These are phyloP conservation scores for Coleophoma eucalyptorum DNA, from an alignment of 2,329 filamentous ascomycete genomes.

Conservation along the genomic window DNA sequence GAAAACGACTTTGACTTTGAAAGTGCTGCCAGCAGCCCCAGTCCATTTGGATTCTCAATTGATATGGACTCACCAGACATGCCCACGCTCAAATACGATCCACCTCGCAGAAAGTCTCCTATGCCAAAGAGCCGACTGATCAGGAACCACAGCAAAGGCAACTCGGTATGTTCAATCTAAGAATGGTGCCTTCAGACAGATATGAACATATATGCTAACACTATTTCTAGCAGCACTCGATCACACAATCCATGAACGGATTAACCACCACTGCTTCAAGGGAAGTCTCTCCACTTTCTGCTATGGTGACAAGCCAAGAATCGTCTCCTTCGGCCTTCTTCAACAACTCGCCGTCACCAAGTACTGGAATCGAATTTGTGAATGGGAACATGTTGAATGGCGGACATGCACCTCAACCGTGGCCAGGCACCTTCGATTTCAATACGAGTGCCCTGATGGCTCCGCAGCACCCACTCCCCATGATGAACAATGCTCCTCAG, in stretches of 20 bases:
- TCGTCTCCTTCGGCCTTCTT: conserved; percentile 47
- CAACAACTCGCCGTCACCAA: conserved; percentile 43
- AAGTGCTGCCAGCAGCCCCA: conserved; percentile 54
- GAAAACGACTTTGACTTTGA: conserved; percentile 53
- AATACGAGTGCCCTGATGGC: background rate
- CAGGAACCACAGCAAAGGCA: conserved; percentile 33
- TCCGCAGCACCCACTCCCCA: conserved; percentile 2
- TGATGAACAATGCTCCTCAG: conserved; percentile 8
- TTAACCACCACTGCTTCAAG: conserved; percentile 42
- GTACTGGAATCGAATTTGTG: conserved; percentile 35
- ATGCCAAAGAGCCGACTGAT: conserved; percentile 19
- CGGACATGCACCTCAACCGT: conserved; percentile 22
- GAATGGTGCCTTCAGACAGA: too few species aligned
- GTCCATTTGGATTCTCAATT: conserved; percentile 24
- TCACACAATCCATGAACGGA: conserved; percentile 47
- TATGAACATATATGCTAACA: conserved; percentile 21
- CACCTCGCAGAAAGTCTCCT: conserved; percentile 19
- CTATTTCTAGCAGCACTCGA: conserved; percentile 43
- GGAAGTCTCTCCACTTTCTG: conserved; percentile 52
- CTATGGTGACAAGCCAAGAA: conserved; percentile 46
- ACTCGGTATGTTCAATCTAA: conserved; percentile 33
- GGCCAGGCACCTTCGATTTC: conserved; percentile 28
- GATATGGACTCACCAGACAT: conserved; percentile 38
- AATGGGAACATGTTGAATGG: conserved; percentile 23
- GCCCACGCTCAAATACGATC: conserved; percentile 34